Conservation (phyloP, 768 basidiomycete genomes). For the Calocybe indica region DNA sequence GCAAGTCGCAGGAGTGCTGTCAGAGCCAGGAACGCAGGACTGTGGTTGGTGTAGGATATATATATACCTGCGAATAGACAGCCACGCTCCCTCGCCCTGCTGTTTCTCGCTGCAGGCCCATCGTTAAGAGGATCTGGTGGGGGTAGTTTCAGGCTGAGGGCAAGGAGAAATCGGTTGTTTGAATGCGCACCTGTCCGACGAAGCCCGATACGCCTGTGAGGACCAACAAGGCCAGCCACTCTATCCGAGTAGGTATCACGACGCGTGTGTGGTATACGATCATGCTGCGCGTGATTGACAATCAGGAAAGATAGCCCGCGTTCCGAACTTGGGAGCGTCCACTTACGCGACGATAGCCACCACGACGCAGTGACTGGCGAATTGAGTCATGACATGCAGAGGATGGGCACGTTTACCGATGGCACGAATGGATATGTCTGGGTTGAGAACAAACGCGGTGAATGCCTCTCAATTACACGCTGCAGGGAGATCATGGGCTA, state of each 20-base stretch:
- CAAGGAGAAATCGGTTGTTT: too few relatives aligned
- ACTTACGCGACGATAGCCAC: neutral
- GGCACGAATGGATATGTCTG: slow-evolving; percentile 43
- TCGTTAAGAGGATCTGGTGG: slow-evolving; percentile 1
- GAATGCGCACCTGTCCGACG: neutral
- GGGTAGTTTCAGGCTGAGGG: too few relatives aligned
- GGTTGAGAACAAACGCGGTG: neutral
- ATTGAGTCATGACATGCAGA: slow-evolving; percentile 42
- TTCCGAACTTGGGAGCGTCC: neutral
- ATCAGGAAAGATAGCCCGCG: neutral
- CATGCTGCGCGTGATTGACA: neutral
- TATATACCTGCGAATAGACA: slow-evolving; percentile 4
- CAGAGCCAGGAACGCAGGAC: neutral
- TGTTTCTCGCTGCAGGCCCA: slow-evolving; percentile 6
- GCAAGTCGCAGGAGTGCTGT: neutral
- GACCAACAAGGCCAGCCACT: neutral
- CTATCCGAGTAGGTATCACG: neutral
- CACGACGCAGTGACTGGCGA: neutral
- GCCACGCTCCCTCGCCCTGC: slow-evolving; percentile 7
- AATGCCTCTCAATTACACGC: too few relatives aligned
- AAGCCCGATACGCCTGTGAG: neutral
- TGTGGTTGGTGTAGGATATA: neutral
- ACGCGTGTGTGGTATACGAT: neutral
- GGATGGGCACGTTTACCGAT: slow-evolving; percentile 74
- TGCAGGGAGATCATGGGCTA: neutral